Percentiles rank a stretch among this genome's conserved stretches.
Evolutionary conservation across 805 yeast genomes (phyloP).

Genomic region (Dipodascus geniculatus): DNA sequence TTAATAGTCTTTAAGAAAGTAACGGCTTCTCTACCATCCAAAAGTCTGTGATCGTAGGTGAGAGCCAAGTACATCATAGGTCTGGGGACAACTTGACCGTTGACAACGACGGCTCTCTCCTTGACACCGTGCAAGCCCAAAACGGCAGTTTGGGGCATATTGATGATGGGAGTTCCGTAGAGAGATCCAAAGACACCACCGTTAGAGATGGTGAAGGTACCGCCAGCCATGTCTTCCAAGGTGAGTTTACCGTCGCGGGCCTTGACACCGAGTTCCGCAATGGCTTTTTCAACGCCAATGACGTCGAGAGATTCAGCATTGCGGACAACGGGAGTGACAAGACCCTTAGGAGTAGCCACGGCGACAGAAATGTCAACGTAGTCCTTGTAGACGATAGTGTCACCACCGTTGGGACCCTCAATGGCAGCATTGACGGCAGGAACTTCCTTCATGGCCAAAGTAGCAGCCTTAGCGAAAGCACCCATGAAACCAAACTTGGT

Average conservation of each 20-base stretch:
- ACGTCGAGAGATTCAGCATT: conserved; percentile 87
- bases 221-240: conserved; percentile 98
- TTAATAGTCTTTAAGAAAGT: conserved; percentile 91
- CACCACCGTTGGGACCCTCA: conserved; percentile 56
- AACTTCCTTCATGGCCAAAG: conserved; percentile 85
- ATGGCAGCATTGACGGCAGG: conserved; percentile 95
- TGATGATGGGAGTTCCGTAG: conserved; percentile 96
- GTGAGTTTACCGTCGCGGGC: conserved; percentile 97
- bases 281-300: conserved; percentile 82
- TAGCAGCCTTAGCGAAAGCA: conserved; percentile 86
- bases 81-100: conserved; percentile 91
- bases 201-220: conserved; percentile 96
- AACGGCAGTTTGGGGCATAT: conserved; percentile 97
- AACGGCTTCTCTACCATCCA: conserved; percentile 98
- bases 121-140: conserved; percentile 95
- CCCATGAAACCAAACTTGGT: conserved; percentile 98
- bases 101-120: conserved; percentile 93
- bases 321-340: conserved; percentile 95
- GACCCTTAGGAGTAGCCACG: conserved; percentile 98
- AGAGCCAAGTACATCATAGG: conserved; percentile 99
- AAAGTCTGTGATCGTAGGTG: conserved; percentile 94
- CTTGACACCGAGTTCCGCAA: conserved; percentile 67
- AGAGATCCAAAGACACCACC: conserved; percentile 98
- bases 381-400: conserved; percentile 91
- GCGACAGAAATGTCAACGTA: conserved; percentile 93